Evolutionary conservation across 306 rosid species (phyloP), one percentile per base, ranked within the genome.

Genomic region (Lupinus albus): DNA sequence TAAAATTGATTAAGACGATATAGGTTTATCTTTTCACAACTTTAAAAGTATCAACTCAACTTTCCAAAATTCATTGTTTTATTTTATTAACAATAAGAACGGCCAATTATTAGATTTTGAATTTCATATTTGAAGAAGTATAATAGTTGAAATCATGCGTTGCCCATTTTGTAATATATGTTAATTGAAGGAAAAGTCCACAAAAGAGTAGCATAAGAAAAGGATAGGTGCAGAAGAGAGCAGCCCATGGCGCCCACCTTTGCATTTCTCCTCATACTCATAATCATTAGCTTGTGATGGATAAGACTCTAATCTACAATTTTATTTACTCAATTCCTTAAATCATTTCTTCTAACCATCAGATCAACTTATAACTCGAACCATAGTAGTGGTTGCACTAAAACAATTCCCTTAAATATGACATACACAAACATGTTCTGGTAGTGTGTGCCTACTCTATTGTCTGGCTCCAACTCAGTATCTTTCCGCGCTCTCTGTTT

Each of bases 101-200:
- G 11, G 30, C 8, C 28, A 59, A 14, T 59, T 30, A 16, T 20
- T 11, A n/a, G 66, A 70, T 45, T 2, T n/a, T 1, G 6, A 17
- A 13, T 30, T 41, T n/a, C 11, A 52, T 59, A 69, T 60, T 51
- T 13, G 7, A 10, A 25, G 16, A 56, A n/a, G 13, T 58, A 3
- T 32, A 30, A 3, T 32, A 30, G 4, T 2, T 30, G 44, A 0
- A 28, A 8, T 17, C 28, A 38, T 21, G 45, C 16, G 8, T 25
- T 41, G 49, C 45, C 50, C 13, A 54, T 25, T 25, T 25, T 25
- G 30, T 25, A 25, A 38, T 36, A 36, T 32, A 17, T 41, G 15
- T 55, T 3, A 52, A 59, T 58, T 11, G 47, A 67, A 67, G 39
- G 30, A 39, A 75, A 38, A 50, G 41, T 67, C 70, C 57, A 75